phyloP scores from a whole-genome alignment of 139 green algal genomes.

The Asterochloris erici region DNA sequence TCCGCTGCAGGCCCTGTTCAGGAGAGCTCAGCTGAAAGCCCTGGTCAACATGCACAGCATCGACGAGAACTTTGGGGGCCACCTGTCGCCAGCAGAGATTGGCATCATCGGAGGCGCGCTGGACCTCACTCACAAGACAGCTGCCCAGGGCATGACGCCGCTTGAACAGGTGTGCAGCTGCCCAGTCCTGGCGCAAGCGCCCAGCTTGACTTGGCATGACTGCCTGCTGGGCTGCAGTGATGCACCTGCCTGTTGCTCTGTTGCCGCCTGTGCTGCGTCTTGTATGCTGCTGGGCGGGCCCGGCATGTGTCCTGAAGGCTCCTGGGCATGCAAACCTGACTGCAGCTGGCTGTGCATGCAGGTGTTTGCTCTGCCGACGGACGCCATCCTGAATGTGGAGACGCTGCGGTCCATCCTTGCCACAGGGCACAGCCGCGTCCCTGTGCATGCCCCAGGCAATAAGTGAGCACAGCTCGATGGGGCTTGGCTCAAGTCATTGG shows the following conservation, averaged over 20 bases:
- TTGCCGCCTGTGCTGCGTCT: background rate
- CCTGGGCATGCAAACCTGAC: too few species aligned
- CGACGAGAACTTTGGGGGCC: slow-evolving; percentile 61
- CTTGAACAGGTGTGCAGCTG: slow-evolving; percentile 1
- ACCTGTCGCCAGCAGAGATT: slow-evolving; percentile 35
- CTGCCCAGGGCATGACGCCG: slow-evolving; percentile 21
- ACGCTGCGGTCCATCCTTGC: slow-evolving; percentile 14
- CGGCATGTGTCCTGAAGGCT: too few species aligned
- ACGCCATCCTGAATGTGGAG: slow-evolving; percentile 19
- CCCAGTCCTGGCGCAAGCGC: too few species aligned
- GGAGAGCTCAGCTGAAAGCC: slow-evolving; percentile 38
- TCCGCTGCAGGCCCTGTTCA: slow-evolving; percentile 35
- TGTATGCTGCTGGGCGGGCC: too few species aligned
- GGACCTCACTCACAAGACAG: slow-evolving; percentile 52
- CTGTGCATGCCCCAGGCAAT: slow-evolving; percentile 61
- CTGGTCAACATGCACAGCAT: slow-evolving; percentile 40
- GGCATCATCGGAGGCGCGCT: slow-evolving; percentile 28
- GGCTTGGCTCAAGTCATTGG: too few species aligned
- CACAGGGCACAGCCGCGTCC: slow-evolving; percentile 68
- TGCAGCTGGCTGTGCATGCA: background rate
- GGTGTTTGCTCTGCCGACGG: slow-evolving; percentile 17
- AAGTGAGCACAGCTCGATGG: background rate
- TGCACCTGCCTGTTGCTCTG: too few species aligned
- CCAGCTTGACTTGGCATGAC: too few species aligned
- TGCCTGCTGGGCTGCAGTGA: too few species aligned